These are phyloP conservation scores for Lentinus brumalis DNA, from an alignment of 768 basidiomycete species.

Conservation along the genomic window DNA sequence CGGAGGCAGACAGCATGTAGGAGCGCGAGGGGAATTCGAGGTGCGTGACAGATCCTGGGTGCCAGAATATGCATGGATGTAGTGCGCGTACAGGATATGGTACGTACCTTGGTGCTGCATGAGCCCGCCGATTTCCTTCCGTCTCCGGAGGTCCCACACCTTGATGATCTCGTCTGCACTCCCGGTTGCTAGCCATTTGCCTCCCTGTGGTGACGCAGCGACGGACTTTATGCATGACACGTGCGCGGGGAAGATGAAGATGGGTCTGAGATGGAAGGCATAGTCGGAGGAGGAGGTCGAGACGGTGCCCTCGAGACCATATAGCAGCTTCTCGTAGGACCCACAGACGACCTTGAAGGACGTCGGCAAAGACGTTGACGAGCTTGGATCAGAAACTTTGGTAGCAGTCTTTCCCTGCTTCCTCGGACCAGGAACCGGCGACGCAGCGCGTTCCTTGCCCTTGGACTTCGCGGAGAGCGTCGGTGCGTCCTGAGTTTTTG, in stretches of 20 bases:
- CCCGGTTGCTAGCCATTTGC: slow-evolving; percentile 95
- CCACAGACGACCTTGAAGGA: slow-evolving; percentile 89
- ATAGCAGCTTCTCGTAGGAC: slow-evolving; percentile 95
- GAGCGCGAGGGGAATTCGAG: slow-evolving; percentile 86
- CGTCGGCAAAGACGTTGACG: slow-evolving; percentile 40
- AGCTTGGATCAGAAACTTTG: slow-evolving; percentile 5
- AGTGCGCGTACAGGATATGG: too few relatives aligned
- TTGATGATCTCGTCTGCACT: slow-evolving; percentile 97
- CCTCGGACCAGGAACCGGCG: slow-evolving; percentile 14
- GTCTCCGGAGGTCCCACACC: slow-evolving; percentile 90
- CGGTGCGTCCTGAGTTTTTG: neutral
- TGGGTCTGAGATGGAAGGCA: slow-evolving; percentile 60
- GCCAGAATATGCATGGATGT: neutral
- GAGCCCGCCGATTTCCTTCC: slow-evolving; percentile 92
- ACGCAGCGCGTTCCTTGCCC: slow-evolving; percentile 32
- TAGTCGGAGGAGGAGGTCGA: slow-evolving; percentile 29
- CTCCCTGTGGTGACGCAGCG: slow-evolving; percentile 83
- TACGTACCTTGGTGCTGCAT: slow-evolving; percentile 89
- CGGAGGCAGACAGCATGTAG: slow-evolving; percentile 88
- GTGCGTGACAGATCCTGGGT: slow-evolving; percentile 85
- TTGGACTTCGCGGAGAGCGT: slow-evolving; percentile 23
- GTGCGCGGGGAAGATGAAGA: slow-evolving; percentile 97
- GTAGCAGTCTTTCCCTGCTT: slow-evolving; percentile 4
- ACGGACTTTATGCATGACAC: slow-evolving; percentile 91
- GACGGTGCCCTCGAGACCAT: slow-evolving; percentile 77